phyloP scores from a whole-genome alignment of 2,329 filamentous ascomycete species.

The Ciborinia camelliae region DNA sequence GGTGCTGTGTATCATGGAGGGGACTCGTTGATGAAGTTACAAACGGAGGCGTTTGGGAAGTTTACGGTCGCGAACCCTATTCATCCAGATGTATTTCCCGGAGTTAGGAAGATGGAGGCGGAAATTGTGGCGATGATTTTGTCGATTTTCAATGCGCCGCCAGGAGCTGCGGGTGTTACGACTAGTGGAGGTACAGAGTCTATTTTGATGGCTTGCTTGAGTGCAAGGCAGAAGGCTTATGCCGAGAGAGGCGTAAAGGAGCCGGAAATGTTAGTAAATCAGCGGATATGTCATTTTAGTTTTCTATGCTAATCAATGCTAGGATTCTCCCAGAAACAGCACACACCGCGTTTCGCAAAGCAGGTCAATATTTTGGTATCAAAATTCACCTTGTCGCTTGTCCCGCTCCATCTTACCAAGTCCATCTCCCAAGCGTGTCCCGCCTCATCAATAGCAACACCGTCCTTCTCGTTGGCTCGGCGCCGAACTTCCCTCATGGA shows the following conservation, averaged over 20 bases:
- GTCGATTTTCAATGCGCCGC: slow-evolving; percentile 82
- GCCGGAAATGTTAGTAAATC: slow-evolving; percentile 76
- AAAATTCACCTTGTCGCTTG: slow-evolving; percentile 86
- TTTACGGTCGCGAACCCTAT: slow-evolving; percentile 97
- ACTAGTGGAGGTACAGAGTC: slow-evolving; percentile 94
- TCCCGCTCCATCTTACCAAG: slow-evolving; percentile 80
- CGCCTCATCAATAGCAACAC: slow-evolving; percentile 94
- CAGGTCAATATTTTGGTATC: slow-evolving; percentile 93
- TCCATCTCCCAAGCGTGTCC: slow-evolving; percentile 71
- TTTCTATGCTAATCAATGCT: slow-evolving; percentile 26
- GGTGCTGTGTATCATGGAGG: slow-evolving; percentile 97
- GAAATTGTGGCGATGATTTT: slow-evolving; percentile 96
- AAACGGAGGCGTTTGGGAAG: slow-evolving; percentile 88
- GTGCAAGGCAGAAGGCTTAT: slow-evolving; percentile 84
- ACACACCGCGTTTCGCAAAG: slow-evolving; percentile 95
- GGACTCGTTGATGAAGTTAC: slow-evolving; percentile 72
- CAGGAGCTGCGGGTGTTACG: slow-evolving; percentile 80
- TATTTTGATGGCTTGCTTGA: slow-evolving; percentile 91
- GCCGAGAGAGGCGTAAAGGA: slow-evolving; percentile 82
- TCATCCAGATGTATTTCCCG: slow-evolving; percentile 96
- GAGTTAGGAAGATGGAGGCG: slow-evolving; percentile 98
- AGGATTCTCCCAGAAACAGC: slow-evolving; percentile 93
- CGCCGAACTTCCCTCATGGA: slow-evolving; percentile 96
- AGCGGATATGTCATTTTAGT: slow-evolving; percentile 16
- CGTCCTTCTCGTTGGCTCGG: slow-evolving; percentile 85